Evolutionary conservation across 1,284 basidiomycete genomes (phyloP), one percentile per base, ranked within the genome.

Genomic region (Ustilago curta): DNA sequence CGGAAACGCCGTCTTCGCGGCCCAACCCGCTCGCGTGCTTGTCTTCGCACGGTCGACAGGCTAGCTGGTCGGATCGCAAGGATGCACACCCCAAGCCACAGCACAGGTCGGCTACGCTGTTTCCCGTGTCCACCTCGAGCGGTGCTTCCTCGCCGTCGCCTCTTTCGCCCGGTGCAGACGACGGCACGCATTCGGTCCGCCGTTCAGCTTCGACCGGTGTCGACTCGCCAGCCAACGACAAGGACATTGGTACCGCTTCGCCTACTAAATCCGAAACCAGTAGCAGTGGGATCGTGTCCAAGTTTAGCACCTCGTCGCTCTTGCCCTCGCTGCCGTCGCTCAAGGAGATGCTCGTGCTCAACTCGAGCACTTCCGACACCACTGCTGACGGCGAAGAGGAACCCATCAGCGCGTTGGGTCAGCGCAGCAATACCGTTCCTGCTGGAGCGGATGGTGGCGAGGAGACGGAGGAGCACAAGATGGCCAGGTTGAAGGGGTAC

Each of bases 331-430:
- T 72, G 14, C 42, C 62, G 16, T 44, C 43, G 31, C 37, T 76
- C 44, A 67, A 73, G 45, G 76, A 68, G 32, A 64, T 62, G 59
- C 48, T 70, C 9, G 59, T 49, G 11, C 25, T 73, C 8, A 52
- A 61, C 11, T 44, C 49, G 3, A 21, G 4, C 6, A 68, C 61
- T 4, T 32, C 35, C 18, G 73, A 68, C 32, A 73, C 70, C 16
- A 76, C 58, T 0, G 76, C 59, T 6, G 73, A 71, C 35, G 75
- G 59, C 14, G 75, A 65, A 6, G 69, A 60, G 42, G 49, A 12
- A n/a, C 27, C 47, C 29, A 19, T 19, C 8, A 42, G 29, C 8
- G n/a, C 19, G 8, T 7, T 55, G 19, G 8, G 27, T 23, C 50
- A 54, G 23, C 49, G 58, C 19, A 39, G 25, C 21, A 31, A 35